Conservation (phyloP, 805 yeast species). For the Torulaspora delbrueckii region DNA sequence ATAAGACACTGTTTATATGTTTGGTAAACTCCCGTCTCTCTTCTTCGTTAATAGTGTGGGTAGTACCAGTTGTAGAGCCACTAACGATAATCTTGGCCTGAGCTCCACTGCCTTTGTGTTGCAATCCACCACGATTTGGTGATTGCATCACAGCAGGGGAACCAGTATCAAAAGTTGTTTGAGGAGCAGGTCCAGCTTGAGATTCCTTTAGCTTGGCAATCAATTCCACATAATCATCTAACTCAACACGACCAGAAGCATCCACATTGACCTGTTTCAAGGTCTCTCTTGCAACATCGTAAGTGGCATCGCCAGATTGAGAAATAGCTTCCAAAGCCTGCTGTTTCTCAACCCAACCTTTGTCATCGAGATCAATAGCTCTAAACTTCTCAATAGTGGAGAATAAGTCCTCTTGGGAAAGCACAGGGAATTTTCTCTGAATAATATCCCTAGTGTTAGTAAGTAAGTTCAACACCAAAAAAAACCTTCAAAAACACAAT, state of each 20-base stretch:
- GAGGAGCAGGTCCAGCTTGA: conserved; percentile 27
- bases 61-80: conserved; percentile 85
- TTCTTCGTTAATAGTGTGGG: conserved; percentile 95
- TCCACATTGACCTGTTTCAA: conserved; percentile 87
- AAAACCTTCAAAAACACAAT: background rate
- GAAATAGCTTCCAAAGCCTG: conserved; percentile 81
- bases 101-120: conserved; percentile 50
- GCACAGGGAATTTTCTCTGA: conserved; percentile 76
- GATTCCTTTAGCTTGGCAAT: conserved; percentile 68
- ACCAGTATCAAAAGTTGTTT: conserved; percentile 30
- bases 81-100: conserved; percentile 76
- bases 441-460: conserved; percentile 5
- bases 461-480: background rate
- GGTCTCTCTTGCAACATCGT: conserved; percentile 92
- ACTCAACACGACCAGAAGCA: conserved; percentile 93
- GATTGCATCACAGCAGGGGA: conserved; percentile 29
- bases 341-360: conserved; percentile 92
- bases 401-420: conserved; percentile 83
- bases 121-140: conserved; percentile 35
- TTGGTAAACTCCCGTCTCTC: conserved; percentile 94
- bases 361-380: conserved; percentile 79
- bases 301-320: conserved; percentile 70
- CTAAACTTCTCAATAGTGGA: conserved; percentile 82
- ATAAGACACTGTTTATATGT: conserved; percentile 86
- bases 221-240: conserved; percentile 88